phyloP scores from a whole-genome alignment of 768 basidiomycete species.

The Boletus sp. region DNA sequence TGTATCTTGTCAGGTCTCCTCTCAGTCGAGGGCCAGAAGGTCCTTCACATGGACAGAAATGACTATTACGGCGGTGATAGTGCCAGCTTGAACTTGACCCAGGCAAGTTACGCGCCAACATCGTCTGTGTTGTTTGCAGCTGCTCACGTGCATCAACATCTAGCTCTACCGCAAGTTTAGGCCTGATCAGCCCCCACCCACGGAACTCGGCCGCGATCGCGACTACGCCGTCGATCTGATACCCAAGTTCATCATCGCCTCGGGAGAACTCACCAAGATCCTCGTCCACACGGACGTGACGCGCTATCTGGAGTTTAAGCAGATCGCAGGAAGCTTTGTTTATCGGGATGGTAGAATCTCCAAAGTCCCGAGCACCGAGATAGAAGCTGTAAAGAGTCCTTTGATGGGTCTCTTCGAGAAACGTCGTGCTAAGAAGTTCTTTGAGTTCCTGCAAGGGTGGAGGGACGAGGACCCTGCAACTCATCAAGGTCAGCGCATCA shows the following conservation, averaged over 20 bases:
- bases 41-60: conserved; percentile 97
- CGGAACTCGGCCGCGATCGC: conserved; percentile 90
- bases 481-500: conserved; percentile 73
- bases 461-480: conserved; percentile 93
- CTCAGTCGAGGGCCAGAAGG: conserved; percentile 99
- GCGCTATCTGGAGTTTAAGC: conserved; percentile 99
- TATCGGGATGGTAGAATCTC: conserved; percentile 96
- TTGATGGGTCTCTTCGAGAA: conserved; percentile 99
- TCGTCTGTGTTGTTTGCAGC: not conserved
- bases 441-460: conserved; percentile 94
- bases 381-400: conserved; percentile 92
- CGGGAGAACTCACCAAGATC: conserved; percentile 95
- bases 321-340: conserved; percentile 97
- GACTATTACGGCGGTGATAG: conserved; percentile 99
- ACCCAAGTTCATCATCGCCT: conserved; percentile 99
- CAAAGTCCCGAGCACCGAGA: conserved; percentile 96
- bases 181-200: conserved; percentile 66
- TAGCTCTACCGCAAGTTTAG: conserved; percentile 98
- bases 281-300: conserved; percentile 99
- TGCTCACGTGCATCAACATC: conserved; percentile 22
- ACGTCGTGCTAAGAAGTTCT: conserved; percentile 96
- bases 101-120: conserved; percentile 51
- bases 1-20: conserved; percentile 97
- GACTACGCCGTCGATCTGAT: conserved; percentile 98
- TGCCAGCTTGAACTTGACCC: conserved; percentile 94